These are phyloP conservation scores for Bipolaris oryzae DNA, from an alignment of 2,329 filamentous ascomycete species.

Conservation along the genomic window DNA sequence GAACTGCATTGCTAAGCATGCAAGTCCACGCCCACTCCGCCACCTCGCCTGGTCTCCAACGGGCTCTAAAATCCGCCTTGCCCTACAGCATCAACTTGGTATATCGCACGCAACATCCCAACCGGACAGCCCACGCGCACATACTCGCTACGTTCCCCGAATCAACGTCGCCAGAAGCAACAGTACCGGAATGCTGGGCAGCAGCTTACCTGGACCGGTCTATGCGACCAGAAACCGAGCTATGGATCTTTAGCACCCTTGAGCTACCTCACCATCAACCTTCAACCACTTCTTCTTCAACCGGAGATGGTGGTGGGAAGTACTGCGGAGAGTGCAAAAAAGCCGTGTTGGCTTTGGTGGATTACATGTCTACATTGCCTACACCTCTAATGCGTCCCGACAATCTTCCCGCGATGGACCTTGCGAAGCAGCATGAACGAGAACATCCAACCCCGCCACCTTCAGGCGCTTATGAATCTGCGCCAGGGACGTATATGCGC, in stretches of 20 bases:
- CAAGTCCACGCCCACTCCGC: constrained; percentile 28
- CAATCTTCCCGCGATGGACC: constrained; percentile 30
- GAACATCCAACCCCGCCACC: constrained; percentile 32
- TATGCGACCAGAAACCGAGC: constrained; percentile 66
- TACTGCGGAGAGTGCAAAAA: constrained; percentile 37
- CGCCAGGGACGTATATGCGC: constrained; percentile 36
- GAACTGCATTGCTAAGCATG: constrained; percentile 10
- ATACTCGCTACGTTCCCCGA: constrained; percentile 49
- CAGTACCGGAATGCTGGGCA: constrained; percentile 54
- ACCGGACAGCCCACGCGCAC: constrained; percentile 47
- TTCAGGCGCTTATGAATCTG: constrained; percentile 24
- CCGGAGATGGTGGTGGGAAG: background rate
- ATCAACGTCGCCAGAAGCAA: background rate
- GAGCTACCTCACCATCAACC: constrained; percentile 30
- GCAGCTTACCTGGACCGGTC: constrained; percentile 68
- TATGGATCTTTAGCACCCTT: constrained; percentile 62
- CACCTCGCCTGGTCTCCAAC: constrained; percentile 58
- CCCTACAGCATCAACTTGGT: constrained; percentile 66
- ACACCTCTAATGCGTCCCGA: constrained; percentile 36
- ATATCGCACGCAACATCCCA: constrained; percentile 66
- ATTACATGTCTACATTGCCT: constrained; percentile 36
- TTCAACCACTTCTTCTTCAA: constrained; percentile 1
- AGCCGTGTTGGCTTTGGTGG: constrained; percentile 38
- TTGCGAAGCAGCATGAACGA: constrained; percentile 39
- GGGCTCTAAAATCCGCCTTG: constrained; percentile 57